Conservation (phyloP, 2,329 filamentous ascomycete species). For the Lachnellula arida region DNA sequence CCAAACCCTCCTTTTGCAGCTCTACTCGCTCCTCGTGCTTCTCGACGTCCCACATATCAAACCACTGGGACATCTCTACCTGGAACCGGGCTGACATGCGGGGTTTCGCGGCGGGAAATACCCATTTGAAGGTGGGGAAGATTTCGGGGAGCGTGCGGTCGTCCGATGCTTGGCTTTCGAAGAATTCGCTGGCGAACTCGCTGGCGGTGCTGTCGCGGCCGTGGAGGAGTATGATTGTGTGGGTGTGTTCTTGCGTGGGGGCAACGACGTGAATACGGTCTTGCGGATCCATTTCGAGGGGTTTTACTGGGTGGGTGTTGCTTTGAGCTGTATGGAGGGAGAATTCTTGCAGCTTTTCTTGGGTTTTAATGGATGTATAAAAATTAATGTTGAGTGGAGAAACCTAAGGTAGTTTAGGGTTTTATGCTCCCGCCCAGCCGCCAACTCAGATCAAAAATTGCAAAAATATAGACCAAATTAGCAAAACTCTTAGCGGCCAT, state of each 20-base stretch:
- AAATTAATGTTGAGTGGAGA: no score
- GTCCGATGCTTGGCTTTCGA: neutral
- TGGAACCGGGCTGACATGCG: conserved; percentile 1
- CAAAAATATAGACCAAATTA: no score
- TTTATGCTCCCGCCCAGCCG: no score
- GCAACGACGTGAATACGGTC: neutral
- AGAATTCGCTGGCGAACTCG: conserved; percentile 4
- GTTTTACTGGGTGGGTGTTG: no score
- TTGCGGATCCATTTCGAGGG: no score
- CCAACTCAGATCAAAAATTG: no score
- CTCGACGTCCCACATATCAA: conserved; percentile 10
- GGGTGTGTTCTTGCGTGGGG: conserved; percentile 6
- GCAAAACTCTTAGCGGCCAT: no score
- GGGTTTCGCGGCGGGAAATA: conserved; percentile 10
- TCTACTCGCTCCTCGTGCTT: conserved; percentile 8
- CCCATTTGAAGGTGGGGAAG: conserved; percentile 11
- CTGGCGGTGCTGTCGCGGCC: conserved; percentile 10
- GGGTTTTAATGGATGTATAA: no score
- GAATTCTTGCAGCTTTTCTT: no score
- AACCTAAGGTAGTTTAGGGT: no score
- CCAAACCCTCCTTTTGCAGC: conserved; percentile 8
- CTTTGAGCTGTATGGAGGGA: no score
- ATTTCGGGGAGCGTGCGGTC: conserved; percentile 33
- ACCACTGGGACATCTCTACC: conserved; percentile 9
- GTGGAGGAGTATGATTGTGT: conserved; percentile 14